A percentile compares a stretch with the other conserved stretches of the same genome.
These are phyloP conservation scores for Phytophthora tentaculata DNA, from an alignment of 352 stramenopile genomes.

Conservation along the genomic window DNA sequence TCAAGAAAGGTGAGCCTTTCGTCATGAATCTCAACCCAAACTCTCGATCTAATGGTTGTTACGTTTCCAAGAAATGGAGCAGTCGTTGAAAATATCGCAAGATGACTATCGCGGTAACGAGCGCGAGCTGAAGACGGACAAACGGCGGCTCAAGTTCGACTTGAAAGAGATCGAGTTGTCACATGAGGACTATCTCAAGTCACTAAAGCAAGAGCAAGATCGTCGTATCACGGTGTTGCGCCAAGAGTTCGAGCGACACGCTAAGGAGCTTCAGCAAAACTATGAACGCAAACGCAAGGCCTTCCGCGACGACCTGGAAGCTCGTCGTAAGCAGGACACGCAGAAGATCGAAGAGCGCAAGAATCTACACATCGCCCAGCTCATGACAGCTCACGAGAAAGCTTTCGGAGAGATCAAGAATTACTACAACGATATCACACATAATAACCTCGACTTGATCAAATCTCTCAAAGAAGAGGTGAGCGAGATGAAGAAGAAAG, in stretches of 20 bases:
- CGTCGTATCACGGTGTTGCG: conserved; percentile 90
- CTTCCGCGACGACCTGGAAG: conserved; percentile 86
- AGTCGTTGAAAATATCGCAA: conserved; percentile 89
- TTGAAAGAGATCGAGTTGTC: conserved; percentile 93
- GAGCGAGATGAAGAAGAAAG: conserved; percentile 93
- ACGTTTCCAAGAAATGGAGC: conserved; percentile 81
- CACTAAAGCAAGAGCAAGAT: conserved; percentile 93
- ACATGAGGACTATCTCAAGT: conserved; percentile 93
- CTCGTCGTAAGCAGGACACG: conserved; percentile 83
- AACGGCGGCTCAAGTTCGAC: conserved; percentile 87
- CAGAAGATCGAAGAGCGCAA: conserved; percentile 93
- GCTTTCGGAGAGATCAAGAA: conserved; percentile 97
- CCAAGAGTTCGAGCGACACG: conserved; percentile 92
- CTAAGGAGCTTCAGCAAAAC: conserved; percentile 91
- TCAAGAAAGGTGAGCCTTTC: conserved; percentile 76
- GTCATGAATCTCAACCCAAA: neutral
- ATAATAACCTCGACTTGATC: conserved; percentile 97
- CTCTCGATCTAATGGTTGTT: neutral
- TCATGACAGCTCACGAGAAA: conserved; percentile 95
- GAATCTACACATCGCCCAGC: conserved; percentile 90
- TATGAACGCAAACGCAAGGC: conserved; percentile 85
- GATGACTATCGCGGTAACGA: conserved; percentile 91
- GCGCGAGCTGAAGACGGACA: conserved; percentile 90
- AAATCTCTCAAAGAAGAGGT: conserved; percentile 96
- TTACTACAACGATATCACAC: conserved; percentile 98